These are phyloP conservation scores for Magnolia changhungtana DNA, from an alignment of 164 flowering plant species.

Conservation along the genomic window DNA sequence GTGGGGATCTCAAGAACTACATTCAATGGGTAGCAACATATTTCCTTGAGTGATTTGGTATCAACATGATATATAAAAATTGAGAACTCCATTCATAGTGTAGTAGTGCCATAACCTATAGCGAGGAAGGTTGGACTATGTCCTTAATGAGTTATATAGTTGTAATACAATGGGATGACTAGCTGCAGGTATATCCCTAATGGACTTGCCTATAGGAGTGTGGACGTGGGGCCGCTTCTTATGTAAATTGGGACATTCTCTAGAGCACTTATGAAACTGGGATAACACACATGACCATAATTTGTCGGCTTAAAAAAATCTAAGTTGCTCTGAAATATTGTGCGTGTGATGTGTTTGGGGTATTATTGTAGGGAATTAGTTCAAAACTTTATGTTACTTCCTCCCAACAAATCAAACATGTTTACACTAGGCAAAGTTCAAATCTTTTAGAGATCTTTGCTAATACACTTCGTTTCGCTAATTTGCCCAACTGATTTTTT, in stretches of 20 bases:
- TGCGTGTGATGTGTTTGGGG: too few relatives aligned
- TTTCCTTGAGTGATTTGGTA: not conserved
- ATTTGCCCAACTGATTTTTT: too few relatives aligned
- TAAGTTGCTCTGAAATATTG: too few relatives aligned
- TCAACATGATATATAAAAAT: too few relatives aligned
- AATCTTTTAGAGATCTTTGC: too few relatives aligned
- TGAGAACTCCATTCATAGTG: not conserved
- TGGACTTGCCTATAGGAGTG: not conserved
- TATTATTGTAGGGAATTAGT: not conserved
- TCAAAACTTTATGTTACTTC: too few relatives aligned
- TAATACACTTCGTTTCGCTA: too few relatives aligned
- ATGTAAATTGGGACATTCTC: too few relatives aligned
- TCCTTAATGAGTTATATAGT: too few relatives aligned
- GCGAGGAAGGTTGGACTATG: not conserved
- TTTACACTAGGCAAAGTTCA: too few relatives aligned
- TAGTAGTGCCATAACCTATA: not conserved
- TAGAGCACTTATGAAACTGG: not conserved
- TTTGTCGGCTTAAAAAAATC: not conserved
- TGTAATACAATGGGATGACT: not conserved
- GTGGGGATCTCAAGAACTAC: not conserved
- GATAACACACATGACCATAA: not conserved
- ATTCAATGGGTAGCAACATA: not conserved
- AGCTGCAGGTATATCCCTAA: too few relatives aligned
- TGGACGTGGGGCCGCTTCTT: not conserved
- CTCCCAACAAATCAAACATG: too few relatives aligned